Percentiles rank a stretch among this genome's conserved stretches.
phyloP scores from a whole-genome alignment of 768 basidiomycete genomes.

The Jaapia argillacea region DNA sequence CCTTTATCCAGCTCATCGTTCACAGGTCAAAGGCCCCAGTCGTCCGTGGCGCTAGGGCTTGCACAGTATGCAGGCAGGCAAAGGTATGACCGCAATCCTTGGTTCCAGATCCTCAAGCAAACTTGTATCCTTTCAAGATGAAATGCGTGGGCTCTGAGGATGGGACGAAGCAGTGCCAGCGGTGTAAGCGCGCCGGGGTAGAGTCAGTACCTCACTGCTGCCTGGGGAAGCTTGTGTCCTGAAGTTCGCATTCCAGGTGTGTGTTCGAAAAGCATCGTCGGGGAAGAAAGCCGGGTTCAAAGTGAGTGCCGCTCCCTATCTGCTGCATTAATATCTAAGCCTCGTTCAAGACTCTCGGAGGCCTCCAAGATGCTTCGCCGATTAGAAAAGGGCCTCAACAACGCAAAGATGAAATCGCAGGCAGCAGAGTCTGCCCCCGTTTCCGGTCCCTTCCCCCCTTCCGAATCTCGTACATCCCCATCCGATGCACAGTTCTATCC shows the following conservation, averaged over 20 bases:
- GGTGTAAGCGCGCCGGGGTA: constrained; percentile 72
- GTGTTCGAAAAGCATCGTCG: constrained; percentile 85
- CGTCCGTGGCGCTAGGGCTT: constrained; percentile 49
- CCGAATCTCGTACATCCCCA: constrained; percentile 18
- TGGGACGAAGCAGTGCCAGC: constrained; percentile 70
- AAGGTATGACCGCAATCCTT: too few relatives aligned
- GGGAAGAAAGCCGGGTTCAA: constrained; percentile 83
- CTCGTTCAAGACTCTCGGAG: constrained; percentile 56
- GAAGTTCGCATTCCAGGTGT: constrained; percentile 41
- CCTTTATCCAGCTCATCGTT: too few relatives aligned
- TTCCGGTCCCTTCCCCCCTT: constrained; percentile 23
- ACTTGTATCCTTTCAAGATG: constrained; percentile 51
- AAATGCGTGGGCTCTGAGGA: constrained; percentile 88
- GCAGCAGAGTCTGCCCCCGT: constrained; percentile 25
- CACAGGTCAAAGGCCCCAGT: too few relatives aligned
- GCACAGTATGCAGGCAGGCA: constrained; percentile 77
- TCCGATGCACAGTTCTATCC: constrained; percentile 17
- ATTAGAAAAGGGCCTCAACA: constrained; percentile 75
- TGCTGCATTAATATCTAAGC: constrained; percentile 4
- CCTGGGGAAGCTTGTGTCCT: too few relatives aligned
- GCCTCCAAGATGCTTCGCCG: constrained; percentile 85
- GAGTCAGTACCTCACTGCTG: constrained; percentile 46
- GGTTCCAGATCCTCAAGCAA: too few relatives aligned
- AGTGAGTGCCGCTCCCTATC: constrained; percentile 35
- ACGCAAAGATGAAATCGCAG: constrained; percentile 60